Percentiles rank a stretch among this genome's conserved stretches.
phyloP scores from a whole-genome alignment of 495 filamentous ascomycete species.

The Parachaetomium inaequale region DNA sequence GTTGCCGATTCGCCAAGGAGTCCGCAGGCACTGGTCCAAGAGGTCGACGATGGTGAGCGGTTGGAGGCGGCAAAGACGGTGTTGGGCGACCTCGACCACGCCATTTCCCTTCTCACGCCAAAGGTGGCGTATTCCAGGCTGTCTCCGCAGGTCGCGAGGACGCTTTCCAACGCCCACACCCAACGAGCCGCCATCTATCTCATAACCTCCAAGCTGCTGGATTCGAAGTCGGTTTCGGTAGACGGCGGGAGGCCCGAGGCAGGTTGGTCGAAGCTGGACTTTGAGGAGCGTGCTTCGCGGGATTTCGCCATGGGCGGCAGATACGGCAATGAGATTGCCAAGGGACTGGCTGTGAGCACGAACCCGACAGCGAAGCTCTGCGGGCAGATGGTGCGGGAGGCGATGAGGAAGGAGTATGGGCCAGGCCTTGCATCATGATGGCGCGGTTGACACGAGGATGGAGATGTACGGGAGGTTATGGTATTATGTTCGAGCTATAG shows the following conservation, averaged over 20 bases:
- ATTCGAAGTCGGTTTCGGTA: slow-evolving; percentile 21
- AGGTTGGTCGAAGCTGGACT: slow-evolving; percentile 47
- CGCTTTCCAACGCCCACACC: slow-evolving; percentile 68
- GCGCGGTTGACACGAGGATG: not conserved
- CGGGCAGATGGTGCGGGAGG: slow-evolving; percentile 81
- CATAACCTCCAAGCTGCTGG: slow-evolving; percentile 53
- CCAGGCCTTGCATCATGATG: slow-evolving; percentile 33
- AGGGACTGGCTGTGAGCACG: slow-evolving; percentile 69
- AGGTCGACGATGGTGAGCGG: slow-evolving; percentile 30
- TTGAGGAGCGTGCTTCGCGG: slow-evolving; percentile 69
- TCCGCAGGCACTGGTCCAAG: slow-evolving; percentile 31
- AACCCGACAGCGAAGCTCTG: slow-evolving; percentile 90
- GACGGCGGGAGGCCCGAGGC: slow-evolving; percentile 37
- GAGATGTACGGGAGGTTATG: not conserved
- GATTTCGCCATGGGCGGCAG: slow-evolving; percentile 72
- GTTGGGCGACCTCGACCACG: slow-evolving; percentile 59
- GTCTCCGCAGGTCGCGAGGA: slow-evolving; percentile 56
- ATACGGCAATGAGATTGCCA: slow-evolving; percentile 76
- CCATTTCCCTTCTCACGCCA: slow-evolving; percentile 65
- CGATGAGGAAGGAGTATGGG: slow-evolving; percentile 71
- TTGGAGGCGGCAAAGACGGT: slow-evolving; percentile 38
- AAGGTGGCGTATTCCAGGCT: slow-evolving; percentile 47
- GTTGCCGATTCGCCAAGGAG: slow-evolving; percentile 25
- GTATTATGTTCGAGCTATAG: not conserved
- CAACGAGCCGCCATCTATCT: slow-evolving; percentile 72